These are phyloP conservation scores for Flaveria trinervia DNA, from an alignment of 129 eudicot species.

Conservation along the genomic window DNA sequence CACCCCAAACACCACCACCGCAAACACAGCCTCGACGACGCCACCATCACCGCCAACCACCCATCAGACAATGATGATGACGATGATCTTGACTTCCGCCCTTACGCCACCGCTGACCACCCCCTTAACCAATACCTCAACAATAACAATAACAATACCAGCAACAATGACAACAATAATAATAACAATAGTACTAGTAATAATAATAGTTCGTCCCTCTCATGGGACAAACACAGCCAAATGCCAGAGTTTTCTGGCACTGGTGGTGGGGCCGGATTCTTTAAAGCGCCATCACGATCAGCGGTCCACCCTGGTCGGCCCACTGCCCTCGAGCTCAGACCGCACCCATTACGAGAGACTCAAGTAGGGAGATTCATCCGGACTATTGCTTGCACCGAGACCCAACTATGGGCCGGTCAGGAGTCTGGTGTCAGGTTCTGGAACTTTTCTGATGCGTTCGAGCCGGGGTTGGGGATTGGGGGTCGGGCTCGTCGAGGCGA, in stretches of 20 bases:
- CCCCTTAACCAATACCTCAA: conserved; percentile 3
- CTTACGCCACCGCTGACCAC: conserved; percentile 41
- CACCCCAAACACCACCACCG: conserved; percentile 47
- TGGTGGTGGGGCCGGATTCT: conserved; percentile 65
- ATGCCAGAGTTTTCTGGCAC: conserved; percentile 69
- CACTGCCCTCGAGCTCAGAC: conserved; percentile 78
- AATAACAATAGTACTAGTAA: neutral
- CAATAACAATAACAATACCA: neutral
- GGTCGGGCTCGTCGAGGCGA: conserved; percentile 81
- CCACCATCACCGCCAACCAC: conserved; percentile 25
- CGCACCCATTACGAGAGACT: conserved; percentile 92
- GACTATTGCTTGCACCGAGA: conserved; percentile 80
- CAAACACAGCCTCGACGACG: conserved; percentile 85
- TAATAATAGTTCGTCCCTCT: neutral
- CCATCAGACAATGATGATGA: conserved; percentile 46
- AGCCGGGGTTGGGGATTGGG: conserved; percentile 68
- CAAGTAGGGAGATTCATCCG: conserved; percentile 82
- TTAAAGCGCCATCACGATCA: conserved; percentile 68
- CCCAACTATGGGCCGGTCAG: conserved; percentile 94
- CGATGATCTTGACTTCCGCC: conserved; percentile 42
- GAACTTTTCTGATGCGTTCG: conserved; percentile 69
- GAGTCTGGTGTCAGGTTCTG: conserved; percentile 96
- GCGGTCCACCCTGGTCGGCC: conserved; percentile 90
- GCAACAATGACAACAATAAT: neutral
- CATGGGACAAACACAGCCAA: conserved; percentile 32